phyloP scores from a whole-genome alignment of 2,329 filamentous ascomycete species.

The Sporothrix schenckii region DNA sequence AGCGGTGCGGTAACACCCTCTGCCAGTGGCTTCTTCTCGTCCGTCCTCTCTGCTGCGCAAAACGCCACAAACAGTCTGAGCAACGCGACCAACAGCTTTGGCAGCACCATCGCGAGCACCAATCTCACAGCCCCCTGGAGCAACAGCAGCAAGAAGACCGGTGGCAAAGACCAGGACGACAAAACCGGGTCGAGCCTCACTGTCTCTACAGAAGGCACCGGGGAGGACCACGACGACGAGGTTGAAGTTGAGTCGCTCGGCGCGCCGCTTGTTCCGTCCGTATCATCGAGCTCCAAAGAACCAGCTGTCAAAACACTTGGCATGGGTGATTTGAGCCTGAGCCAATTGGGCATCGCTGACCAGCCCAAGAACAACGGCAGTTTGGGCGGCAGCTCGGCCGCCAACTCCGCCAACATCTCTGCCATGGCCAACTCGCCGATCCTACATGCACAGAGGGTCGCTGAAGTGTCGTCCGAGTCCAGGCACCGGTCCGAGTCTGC shows the following conservation, averaged over 20 bases:
- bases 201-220: slow-evolving; percentile 37
- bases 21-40: slow-evolving; percentile 83
- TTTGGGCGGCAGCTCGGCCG: background rate
- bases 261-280: slow-evolving; percentile 41
- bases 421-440: slow-evolving; percentile 42
- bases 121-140: slow-evolving; percentile 55
- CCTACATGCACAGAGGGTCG: slow-evolving; percentile 48
- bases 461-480: slow-evolving; percentile 50
- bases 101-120: slow-evolving; percentile 52
- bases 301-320: slow-evolving; percentile 87
- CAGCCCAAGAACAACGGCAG: slow-evolving; percentile 19
- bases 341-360: slow-evolving; percentile 79
- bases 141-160: slow-evolving; percentile 43
- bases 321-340: slow-evolving; percentile 83
- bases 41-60: slow-evolving; percentile 88
- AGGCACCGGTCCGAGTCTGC: slow-evolving; percentile 62
- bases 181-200: slow-evolving; percentile 26
- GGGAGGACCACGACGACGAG: slow-evolving; percentile 41
- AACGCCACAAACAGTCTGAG: slow-evolving; percentile 79
- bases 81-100: slow-evolving; percentile 62
- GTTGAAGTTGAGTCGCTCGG: slow-evolving; percentile 49
- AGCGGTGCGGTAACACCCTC: slow-evolving; percentile 56
- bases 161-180: slow-evolving; percentile 29
- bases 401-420: slow-evolving; percentile 8
- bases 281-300: slow-evolving; percentile 60